phyloP scores from a whole-genome alignment of 2,329 filamentous ascomycete species.

The Spiromastix sp. region DNA sequence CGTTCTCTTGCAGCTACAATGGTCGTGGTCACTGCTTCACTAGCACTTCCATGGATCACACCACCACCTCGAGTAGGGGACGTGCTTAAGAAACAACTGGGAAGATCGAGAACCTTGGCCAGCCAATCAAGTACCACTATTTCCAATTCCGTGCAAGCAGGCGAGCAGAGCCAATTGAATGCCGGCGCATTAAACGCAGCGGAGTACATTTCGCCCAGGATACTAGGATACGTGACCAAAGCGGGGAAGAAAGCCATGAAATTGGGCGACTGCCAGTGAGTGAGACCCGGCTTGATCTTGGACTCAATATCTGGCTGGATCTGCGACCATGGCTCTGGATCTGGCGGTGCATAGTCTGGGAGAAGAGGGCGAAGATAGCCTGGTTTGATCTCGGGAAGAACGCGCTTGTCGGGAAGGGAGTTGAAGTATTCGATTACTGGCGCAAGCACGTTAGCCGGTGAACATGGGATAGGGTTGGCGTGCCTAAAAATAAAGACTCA shows the following conservation, averaged over 20 bases:
- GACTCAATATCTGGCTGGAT: conserved; percentile 76
- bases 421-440: conserved; percentile 78
- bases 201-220: conserved; percentile 87
- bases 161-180: conserved; percentile 96
- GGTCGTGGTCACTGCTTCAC: conserved; percentile 74
- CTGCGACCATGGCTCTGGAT: conserved; percentile 60
- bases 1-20: conserved; percentile 81
- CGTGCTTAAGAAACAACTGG: conserved; percentile 61
- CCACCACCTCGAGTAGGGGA: conserved; percentile 61
- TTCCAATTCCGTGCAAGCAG: conserved; percentile 86
- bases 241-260: conserved; percentile 96
- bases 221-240: conserved; percentile 66
- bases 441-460: too few relatives aligned
- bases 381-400: conserved; percentile 68
- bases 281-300: conserved; percentile 84
- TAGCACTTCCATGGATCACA: conserved; percentile 88
- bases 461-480: conserved; percentile 3
- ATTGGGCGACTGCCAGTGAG: conserved; percentile 88
- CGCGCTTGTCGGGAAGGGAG: conserved; percentile 56
- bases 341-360: conserved; percentile 54
- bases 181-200: conserved; percentile 80
- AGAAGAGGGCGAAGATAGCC: conserved; percentile 78
- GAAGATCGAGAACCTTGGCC: conserved; percentile 62
- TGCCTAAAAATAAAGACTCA: conserved; percentile 31
- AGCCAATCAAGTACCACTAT: conserved; percentile 91